Base-by-base conservation (phyloP, 2,329 filamentous ascomycete genomes). In the Colletotrichum gloeosporioides region DNA sequence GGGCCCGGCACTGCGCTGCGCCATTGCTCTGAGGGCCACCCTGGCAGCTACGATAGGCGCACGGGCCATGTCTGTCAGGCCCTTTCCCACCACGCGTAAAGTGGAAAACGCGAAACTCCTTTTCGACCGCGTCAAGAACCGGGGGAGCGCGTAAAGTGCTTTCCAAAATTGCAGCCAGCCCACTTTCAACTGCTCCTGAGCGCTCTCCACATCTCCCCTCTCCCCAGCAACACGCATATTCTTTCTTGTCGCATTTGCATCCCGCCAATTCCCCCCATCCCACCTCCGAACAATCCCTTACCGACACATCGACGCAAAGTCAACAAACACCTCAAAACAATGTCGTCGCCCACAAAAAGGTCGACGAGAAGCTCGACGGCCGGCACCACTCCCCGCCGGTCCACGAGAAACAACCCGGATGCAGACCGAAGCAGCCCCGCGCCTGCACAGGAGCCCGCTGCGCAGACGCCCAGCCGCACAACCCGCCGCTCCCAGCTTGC, bases 311-410 rank as follows among this genome's bases (percentile, higher is more conserved):
- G 59, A 34, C 27, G 59, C n/a, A 9, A 62, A 63, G 29, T 63
- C 59, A 29, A 29, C 53, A 59, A n/a, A 29, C 31, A 67, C 13
- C 15, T 44, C 49, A 27, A 39, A 78, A 82, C 74, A 59, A 88
- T 88, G 86, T 87, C 86, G 76, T 87, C 86, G 57, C 86, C 86
- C 16, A 82, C 84, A 34, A 86, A 89, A 75, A 89, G 90, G 80
- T 82, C 84, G 59, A 84, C 86, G 75, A 86, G 89, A 79, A 88
- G 85, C 82, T 92, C 92, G 69, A 88, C 90, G 82, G 88, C 89
- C 62, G 84, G 81, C 66, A 77, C 59, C 27, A 77, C 75, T 53
- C 86, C 86, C 64, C 85, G 86, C 75, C 84, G 84, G 68, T 85
- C 85, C 4, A 63, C 78, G 44, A 79, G 79, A 68, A 80, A 76